Base-by-base conservation (phyloP, 192 early-diverging fungal genomes). In the Linnemannia elongata region DNA sequence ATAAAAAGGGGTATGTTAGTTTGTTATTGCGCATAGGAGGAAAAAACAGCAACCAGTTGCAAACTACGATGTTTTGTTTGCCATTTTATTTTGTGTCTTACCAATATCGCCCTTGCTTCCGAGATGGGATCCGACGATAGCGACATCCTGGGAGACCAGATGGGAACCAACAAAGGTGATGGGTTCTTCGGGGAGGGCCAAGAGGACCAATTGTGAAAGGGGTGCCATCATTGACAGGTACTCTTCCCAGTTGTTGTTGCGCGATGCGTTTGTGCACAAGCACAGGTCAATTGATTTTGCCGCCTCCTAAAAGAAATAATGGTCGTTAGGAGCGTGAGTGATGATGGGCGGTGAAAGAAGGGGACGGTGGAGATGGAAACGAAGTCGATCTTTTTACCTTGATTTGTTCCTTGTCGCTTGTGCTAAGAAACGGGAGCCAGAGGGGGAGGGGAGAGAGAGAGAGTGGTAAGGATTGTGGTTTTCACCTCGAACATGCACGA, bases 61-160 rank as follows among this genome's bases (percentile, higher is more conserved):
- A 45, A 15, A 60, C 9, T 1, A 57, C 0, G 6, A 12, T 27
- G n/a, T 27, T 27, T 52, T 20, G 17, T 52, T 52, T 22, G 15
- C n/a, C n/a, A n/a, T n/a, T n/a, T n/a, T n/a, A n/a, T n/a, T n/a
- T n/a, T 18, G 1, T 22, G 49, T 57, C 24, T 57, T 57, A 52
- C 70, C 70, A 22, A 72, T 79, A 8, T 79, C 78, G 3, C n/a
- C 78, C 70, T 78, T 78, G 68, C 33, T 82, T 27, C 93, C 92
- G 24, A 90, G 85, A 78, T 88, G 72, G n/a, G 89, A 87, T 54
- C 94, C 96, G 69, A 96, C 91, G 69, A 93, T 88, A 13, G 94
- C 93, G 20, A 94, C 93, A 22, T 86, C 91, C 60, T 92, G 87
- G 68, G 77, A 81, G 27, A 93, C 72, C 72, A 96, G 76, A 42